Evolutionary conservation across 805 yeast genomes (phyloP).

Genomic region (Yarrowia sp.): DNA sequence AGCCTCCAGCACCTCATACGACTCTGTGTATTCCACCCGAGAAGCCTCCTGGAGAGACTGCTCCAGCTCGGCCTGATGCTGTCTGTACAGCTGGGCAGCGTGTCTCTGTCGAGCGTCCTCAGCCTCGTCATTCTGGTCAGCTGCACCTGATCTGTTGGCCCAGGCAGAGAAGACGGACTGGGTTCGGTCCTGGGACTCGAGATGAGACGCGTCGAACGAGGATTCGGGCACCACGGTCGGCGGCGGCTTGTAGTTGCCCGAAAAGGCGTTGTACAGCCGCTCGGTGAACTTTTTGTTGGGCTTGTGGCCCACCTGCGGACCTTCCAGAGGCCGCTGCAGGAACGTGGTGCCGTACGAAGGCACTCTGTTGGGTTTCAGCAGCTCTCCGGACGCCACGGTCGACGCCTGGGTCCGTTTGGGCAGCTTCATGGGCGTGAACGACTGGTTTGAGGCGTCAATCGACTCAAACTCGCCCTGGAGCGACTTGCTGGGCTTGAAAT

Average conservation of each 20-base stretch:
- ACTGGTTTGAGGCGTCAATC: slow-evolving; percentile 6
- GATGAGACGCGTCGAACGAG: slow-evolving; percentile 20
- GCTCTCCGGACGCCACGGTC: neutral
- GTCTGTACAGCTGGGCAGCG: neutral
- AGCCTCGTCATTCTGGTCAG: neutral
- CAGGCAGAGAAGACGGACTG: slow-evolving; percentile 12
- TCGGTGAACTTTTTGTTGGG: slow-evolving; percentile 32
- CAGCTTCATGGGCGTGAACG: slow-evolving; percentile 30
- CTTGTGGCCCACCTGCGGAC: slow-evolving; percentile 7
- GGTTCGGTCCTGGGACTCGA: slow-evolving; percentile 11
- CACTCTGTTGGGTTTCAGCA: slow-evolving; percentile 5
- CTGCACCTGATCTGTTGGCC: neutral
- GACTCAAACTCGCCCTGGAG: slow-evolving; percentile 23
- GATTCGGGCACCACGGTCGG: slow-evolving; percentile 37
- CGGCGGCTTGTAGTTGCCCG: slow-evolving; percentile 39
- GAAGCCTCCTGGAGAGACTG: slow-evolving; percentile 15
- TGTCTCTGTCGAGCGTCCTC: slow-evolving; percentile 13
- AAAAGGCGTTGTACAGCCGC: slow-evolving; percentile 29
- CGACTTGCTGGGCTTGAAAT: slow-evolving; percentile 5
- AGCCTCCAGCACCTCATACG: slow-evolving; percentile 30
- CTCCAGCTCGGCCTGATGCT: slow-evolving; percentile 13
- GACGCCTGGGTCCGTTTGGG: slow-evolving; percentile 12
- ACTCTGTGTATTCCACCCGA: neutral
- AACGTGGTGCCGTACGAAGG: slow-evolving; percentile 34
- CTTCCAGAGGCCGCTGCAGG: slow-evolving; percentile 25